Evolutionary conservation across 2,329 filamentous ascomycete species (phyloP).

Genomic region (Coniella lustricola): DNA sequence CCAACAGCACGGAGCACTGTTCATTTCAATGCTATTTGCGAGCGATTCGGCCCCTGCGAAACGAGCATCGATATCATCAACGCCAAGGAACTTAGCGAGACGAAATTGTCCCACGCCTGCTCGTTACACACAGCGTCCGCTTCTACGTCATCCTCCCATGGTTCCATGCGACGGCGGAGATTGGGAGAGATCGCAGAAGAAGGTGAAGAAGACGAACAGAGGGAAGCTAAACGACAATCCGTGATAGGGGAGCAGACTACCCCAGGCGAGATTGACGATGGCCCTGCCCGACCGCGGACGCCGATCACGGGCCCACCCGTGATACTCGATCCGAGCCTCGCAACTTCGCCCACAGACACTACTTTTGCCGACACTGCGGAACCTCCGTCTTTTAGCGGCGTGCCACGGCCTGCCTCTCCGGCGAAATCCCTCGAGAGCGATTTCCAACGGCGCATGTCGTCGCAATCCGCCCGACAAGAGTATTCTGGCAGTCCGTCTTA

Average conservation of each 20-base stretch:
- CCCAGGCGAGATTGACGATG: conserved; percentile 19
- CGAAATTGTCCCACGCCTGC: conserved; percentile 79
- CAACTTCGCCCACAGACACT: conserved; percentile 41
- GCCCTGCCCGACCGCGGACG: conserved; percentile 24
- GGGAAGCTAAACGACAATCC: conserved; percentile 52
- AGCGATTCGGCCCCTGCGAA: conserved; percentile 78
- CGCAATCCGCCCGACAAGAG: conserved; percentile 46
- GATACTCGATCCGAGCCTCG: conserved; percentile 45
- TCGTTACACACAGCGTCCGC: conserved; percentile 82
- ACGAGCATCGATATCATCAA: conserved; percentile 70
- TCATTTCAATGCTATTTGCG: conserved; percentile 60
- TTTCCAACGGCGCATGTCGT: conserved; percentile 37
- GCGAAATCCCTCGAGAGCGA: conserved; percentile 35
- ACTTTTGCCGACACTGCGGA: conserved; percentile 43
- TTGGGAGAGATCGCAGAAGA: conserved; percentile 93
- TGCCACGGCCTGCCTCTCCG: conserved; percentile 37
- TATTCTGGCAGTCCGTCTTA: conserved; percentile 43
- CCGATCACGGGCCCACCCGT: conserved; percentile 33
- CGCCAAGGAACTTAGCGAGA: conserved; percentile 77
- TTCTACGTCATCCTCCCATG: conserved; percentile 78
- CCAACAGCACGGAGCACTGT: conserved; percentile 70
- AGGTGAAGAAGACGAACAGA: conserved; percentile 64
- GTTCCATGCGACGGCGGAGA: conserved; percentile 67
- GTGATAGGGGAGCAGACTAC: conserved; percentile 40
- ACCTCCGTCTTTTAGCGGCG: conserved; percentile 46